phyloP scores from a whole-genome alignment of 2,329 filamentous ascomycete species.

The Coniella vitis region DNA sequence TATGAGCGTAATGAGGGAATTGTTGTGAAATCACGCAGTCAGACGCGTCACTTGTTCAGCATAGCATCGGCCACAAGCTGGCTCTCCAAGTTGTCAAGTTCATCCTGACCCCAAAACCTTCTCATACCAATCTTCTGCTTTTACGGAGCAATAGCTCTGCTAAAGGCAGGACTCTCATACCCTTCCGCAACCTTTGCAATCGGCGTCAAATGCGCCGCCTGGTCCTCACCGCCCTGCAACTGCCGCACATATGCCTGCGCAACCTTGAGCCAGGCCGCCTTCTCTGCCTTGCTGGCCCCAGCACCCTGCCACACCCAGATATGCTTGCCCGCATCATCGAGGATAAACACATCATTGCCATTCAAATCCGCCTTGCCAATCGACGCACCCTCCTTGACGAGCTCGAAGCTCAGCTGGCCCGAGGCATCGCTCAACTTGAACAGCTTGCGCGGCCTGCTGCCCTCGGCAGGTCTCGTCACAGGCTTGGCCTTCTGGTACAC shows the following conservation, averaged over 20 bases:
- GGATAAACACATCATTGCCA: constrained; percentile 54
- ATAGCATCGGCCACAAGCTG: no score
- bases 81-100: no score
- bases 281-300: constrained; percentile 51
- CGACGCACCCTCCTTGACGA: constrained; percentile 47
- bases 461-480: constrained; percentile 24
- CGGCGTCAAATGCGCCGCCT: constrained; percentile 37
- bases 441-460: constrained; percentile 34
- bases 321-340: constrained; percentile 48
- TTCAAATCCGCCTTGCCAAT: constrained; percentile 45
- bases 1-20: no score
- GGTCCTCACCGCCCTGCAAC: constrained; percentile 28
- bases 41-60: no score
- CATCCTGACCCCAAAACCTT: no score
- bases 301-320: constrained; percentile 63
- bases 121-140: no score
- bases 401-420: constrained; percentile 48
- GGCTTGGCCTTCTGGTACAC: constrained; percentile 34
- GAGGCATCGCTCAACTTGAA: constrained; percentile 58
- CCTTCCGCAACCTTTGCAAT: constrained; percentile 53
- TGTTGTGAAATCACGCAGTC: no score
- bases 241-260: constrained; percentile 48
- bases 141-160: constrained; percentile 34
- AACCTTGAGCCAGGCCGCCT: constrained; percentile 52
- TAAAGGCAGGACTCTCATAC: constrained; percentile 46